Evolutionary conservation across 768 basidiomycete genomes (phyloP), one percentile per base, ranked within the genome.

Genomic region (Coprinopsis strossmayeri): DNA sequence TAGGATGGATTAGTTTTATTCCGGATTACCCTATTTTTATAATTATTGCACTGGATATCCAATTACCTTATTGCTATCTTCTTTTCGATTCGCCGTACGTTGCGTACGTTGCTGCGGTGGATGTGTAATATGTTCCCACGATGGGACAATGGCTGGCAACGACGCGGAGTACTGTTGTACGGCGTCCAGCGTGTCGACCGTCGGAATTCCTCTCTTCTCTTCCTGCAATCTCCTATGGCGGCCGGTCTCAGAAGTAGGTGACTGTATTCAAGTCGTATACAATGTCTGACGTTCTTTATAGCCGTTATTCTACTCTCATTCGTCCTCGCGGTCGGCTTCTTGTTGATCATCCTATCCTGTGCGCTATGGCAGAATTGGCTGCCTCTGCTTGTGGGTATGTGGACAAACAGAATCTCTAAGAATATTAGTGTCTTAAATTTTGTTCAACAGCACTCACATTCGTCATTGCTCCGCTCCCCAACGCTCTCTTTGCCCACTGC

Each of bases 281-380:
- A 35, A 38, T 37, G 30, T 43, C 11, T 37, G 30, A 49, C 9
- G 25, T 13, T 30, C 28, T 34, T 26, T 42, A 41, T 62, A 97
- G 94, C 92, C 61, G 93, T 98, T 55, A 93, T 98, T 58, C 76
- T 97, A 46, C 83, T 99, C 39, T 94, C 96, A 1, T 97, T 99
- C 69, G 91, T 97, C 46, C 84, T 99, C 43, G 96, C 96, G 4
- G 78, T 95, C 13, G 96, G 96, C n/a, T 99, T 99, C 72, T 71
- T 99, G 50, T 80, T 98, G 61, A 90, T 98, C 61, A 99, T 99
- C 64, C 83, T 99, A 20, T 91, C 91, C 1, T 98, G 96, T 63
- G 96, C 96, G 5, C 71, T 98, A 25, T 98, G 87, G 85, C 70
- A 81, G 12, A 99, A 99, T 64, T 99, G 96, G 96, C 74, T 98